Percentiles rank a stretch among this genome's conserved stretches.
These are phyloP conservation scores for Ganoderma boninense DNA, from an alignment of 1,284 basidiomycete species.

Conservation along the genomic window DNA sequence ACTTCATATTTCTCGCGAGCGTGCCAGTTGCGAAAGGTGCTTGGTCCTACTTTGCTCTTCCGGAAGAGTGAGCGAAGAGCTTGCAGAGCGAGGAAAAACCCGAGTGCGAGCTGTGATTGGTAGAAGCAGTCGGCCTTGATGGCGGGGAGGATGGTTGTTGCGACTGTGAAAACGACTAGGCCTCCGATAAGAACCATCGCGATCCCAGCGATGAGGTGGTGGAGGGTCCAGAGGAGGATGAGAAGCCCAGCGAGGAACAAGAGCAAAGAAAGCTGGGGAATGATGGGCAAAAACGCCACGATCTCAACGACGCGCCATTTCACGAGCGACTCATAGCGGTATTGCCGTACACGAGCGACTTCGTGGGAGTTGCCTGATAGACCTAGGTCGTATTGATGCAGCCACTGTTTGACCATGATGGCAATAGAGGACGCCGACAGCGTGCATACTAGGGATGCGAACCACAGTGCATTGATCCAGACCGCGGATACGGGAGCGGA, in stretches of 20 bases:
- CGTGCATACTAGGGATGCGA: constrained; percentile 13
- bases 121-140: constrained; percentile 16
- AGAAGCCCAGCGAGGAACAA: constrained; percentile 22
- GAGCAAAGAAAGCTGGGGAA: constrained; percentile 20
- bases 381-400: constrained; percentile 12
- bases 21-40: constrained; percentile 17
- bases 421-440: constrained; percentile 17
- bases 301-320: constrained; percentile 18
- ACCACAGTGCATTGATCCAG: constrained; percentile 29
- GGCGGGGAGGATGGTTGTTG: constrained; percentile 15
- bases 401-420: constrained; percentile 19
- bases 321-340: constrained; percentile 13
- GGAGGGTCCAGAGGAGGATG: constrained; percentile 22
- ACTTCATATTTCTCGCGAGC: constrained; percentile 23
- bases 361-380: constrained; percentile 12
- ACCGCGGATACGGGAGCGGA: constrained; percentile 16
- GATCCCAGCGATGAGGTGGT: constrained; percentile 14
- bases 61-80: constrained; percentile 2
- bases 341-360: constrained; percentile 14
- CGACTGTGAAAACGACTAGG: constrained; percentile 9
- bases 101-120: constrained; percentile 17
- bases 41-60: background rate
- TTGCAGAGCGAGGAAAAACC: constrained; percentile 9
- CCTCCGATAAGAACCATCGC: constrained; percentile 8
- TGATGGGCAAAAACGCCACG: constrained; percentile 16